phyloP scores from a whole-genome alignment of 73 alveolate species.

The Tetrahymena elliotti region DNA sequence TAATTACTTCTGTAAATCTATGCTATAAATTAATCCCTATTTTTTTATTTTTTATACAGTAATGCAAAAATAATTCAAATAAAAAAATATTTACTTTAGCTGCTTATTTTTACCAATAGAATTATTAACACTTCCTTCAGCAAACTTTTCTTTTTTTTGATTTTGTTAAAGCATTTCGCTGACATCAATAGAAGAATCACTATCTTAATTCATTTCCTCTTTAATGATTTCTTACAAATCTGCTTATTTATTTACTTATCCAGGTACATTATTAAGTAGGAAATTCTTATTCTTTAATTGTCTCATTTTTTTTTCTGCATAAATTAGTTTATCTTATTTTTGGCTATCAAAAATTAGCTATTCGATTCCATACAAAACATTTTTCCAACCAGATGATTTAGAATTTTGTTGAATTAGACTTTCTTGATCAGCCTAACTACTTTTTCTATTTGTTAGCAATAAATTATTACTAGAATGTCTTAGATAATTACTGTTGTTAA shows the following conservation, averaged over 20 bases:
- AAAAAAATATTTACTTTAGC: not conserved
- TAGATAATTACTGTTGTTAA: not conserved
- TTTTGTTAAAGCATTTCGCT: not conserved
- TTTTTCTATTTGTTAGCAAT: not conserved
- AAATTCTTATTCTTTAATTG: not conserved
- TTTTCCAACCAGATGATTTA: not conserved
- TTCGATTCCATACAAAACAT: not conserved
- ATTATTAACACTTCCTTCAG: not conserved
- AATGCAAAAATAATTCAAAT: not conserved
- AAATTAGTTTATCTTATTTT: not conserved
- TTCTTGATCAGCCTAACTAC: not conserved
- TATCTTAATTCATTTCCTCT: not conserved
- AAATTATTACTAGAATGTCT: not conserved
- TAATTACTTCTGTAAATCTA: not conserved
- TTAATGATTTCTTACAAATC: not conserved
- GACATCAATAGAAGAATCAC: not conserved
- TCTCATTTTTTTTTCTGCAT: not conserved
- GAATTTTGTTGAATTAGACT: not conserved
- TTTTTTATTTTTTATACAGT: too few relatives aligned
- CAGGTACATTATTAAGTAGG: not conserved
- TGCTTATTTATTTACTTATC: not conserved
- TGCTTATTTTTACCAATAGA: not conserved
- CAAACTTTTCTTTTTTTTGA: not conserved
- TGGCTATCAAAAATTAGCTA: not conserved
- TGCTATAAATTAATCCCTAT: not conserved